A percentile compares a stretch with the other conserved stretches of the same genome.
These are phyloP conservation scores for Pouteria glomerata DNA, from an alignment of 148 eudicot genomes.

Conservation along the genomic window DNA sequence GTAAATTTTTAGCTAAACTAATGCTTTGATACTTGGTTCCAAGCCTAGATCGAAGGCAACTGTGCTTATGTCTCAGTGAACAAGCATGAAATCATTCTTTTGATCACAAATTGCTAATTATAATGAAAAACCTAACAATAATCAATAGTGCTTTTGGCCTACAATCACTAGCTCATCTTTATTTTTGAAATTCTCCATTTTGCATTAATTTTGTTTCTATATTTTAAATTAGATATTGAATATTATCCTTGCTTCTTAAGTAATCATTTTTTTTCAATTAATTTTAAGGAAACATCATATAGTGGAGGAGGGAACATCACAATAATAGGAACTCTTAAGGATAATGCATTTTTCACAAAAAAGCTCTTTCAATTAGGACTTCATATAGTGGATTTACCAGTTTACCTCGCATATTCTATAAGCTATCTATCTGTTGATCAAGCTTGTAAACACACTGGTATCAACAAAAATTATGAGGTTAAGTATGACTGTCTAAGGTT, in stretches of 20 bases:
- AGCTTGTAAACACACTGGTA: neutral
- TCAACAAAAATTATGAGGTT: neutral
- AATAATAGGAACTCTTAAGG: conserved; percentile 59
- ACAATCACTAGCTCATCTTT: too few relatives aligned
- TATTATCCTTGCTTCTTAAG: neutral
- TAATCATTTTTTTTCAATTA: conserved; percentile 17
- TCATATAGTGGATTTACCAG: conserved; percentile 42
- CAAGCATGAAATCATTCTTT: too few relatives aligned
- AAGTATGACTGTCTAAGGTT: neutral
- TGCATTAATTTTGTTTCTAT: conserved; percentile 1
- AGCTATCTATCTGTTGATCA: conserved; percentile 26
- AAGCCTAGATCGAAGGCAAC: too few relatives aligned
- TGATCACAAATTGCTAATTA: too few relatives aligned
- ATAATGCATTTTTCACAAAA: conserved; percentile 31
- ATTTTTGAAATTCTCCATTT: too few relatives aligned
- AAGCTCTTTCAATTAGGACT: conserved; percentile 70
- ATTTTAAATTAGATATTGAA: conserved; percentile 5
- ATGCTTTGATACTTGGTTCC: too few relatives aligned
- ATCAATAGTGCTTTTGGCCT: too few relatives aligned
- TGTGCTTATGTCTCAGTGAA: too few relatives aligned
- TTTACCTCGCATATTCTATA: conserved; percentile 65
- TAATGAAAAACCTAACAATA: too few relatives aligned
- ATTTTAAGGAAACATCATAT: conserved; percentile 62
- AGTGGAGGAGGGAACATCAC: conserved; percentile 82
- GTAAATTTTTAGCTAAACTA: too few relatives aligned